These are phyloP conservation scores for Psidium guajava DNA, from an alignment of 345 rosid species.

Conservation along the genomic window DNA sequence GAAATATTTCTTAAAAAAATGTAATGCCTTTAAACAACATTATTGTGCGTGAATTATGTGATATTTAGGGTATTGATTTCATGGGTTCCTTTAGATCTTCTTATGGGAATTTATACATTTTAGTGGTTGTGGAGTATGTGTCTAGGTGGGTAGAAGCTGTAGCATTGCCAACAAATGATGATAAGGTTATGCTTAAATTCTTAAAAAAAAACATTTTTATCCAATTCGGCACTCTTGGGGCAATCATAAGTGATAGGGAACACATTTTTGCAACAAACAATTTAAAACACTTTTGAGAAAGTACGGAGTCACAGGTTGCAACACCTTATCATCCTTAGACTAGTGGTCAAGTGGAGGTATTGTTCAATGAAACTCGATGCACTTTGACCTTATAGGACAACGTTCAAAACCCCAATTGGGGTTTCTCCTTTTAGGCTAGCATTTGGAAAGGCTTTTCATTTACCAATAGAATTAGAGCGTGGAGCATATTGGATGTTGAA, in stretches of 20 bases:
- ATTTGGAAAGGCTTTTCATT: no score
- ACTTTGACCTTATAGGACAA: no score
- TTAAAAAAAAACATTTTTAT: background rate
- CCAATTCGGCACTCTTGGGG: background rate
- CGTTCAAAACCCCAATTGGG: no score
- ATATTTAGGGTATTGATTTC: no score
- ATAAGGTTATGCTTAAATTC: background rate
- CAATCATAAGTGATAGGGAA: background rate
- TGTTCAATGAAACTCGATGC: no score
- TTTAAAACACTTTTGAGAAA: background rate
- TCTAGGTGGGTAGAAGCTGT: background rate
- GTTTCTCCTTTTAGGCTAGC: no score
- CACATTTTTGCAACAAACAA: background rate
- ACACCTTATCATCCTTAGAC: background rate
- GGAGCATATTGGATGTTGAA: no score
- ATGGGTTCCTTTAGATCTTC: no score
- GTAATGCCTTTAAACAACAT: no score
- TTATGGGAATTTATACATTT: background rate
- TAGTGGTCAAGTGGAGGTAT: background rate
- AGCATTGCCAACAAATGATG: background rate
- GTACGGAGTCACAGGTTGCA: background rate
- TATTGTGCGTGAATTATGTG: no score
- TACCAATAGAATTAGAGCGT: no score
- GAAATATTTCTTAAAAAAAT: no score
- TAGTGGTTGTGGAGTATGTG: background rate